Conservation (phyloP, 495 filamentous ascomycete species). For the Daldinia childiae region DNA sequence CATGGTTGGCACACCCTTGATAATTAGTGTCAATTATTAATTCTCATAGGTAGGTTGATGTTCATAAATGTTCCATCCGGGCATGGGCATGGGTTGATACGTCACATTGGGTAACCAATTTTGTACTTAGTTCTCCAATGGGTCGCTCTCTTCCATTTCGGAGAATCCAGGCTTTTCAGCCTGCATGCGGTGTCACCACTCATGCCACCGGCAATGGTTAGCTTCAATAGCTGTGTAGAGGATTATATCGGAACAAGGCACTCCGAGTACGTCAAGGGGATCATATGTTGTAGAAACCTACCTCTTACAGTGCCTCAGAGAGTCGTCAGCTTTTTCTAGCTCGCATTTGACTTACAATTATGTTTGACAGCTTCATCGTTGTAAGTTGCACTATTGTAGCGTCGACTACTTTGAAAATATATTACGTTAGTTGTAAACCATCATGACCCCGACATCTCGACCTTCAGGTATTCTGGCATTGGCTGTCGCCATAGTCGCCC, state of each 20-base stretch:
- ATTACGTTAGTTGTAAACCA: background rate
- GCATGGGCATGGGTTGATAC: slow-evolving; percentile 19
- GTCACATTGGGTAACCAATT: slow-evolving; percentile 36
- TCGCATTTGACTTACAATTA: slow-evolving; percentile 1
- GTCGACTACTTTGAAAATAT: slow-evolving; percentile 5
- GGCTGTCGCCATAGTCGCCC: slow-evolving; percentile 2
- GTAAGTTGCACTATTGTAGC: background rate
- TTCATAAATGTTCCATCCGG: slow-evolving; percentile 19
- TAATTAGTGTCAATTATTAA: background rate
- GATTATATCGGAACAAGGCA: slow-evolving; percentile 32
- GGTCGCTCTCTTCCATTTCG: slow-evolving; percentile 18
- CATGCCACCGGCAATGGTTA: slow-evolving; percentile 29
- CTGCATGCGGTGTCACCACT: slow-evolving; percentile 40
- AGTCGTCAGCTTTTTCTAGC: background rate
- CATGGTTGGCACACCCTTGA: slow-evolving; percentile 2
- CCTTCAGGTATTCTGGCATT: slow-evolving; percentile 7
- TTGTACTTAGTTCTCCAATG: slow-evolving; percentile 26
- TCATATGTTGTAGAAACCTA: slow-evolving; percentile 15
- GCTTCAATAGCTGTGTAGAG: slow-evolving; percentile 19
- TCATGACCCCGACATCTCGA: slow-evolving; percentile 21
- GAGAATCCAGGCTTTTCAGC: slow-evolving; percentile 28
- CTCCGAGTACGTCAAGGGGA: slow-evolving; percentile 26
- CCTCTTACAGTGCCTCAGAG: background rate
- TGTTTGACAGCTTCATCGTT: background rate
- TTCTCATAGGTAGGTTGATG: slow-evolving; percentile 12